Conservation (phyloP, 176 grass and related monocot genomes). For the Rhipidocladum racemiflorum region DNA sequence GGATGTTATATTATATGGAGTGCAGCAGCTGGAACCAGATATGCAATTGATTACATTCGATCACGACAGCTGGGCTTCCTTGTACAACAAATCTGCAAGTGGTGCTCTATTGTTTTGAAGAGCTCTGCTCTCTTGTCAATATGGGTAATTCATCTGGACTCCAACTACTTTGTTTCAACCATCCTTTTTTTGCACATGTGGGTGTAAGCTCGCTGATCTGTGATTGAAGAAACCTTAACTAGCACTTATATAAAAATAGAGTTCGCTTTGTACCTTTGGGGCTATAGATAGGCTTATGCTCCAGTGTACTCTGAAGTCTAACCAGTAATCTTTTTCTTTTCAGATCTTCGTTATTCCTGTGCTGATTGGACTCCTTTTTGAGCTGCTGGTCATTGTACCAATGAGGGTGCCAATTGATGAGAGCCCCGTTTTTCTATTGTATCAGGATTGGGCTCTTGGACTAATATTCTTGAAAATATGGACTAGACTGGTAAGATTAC, state of each 20-base stretch:
- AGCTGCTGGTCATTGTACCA: slow-evolving; percentile 92
- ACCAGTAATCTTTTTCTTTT: slow-evolving; percentile 13
- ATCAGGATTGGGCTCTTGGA: slow-evolving; percentile 98
- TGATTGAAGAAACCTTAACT: neutral
- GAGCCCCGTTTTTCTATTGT: slow-evolving; percentile 91
- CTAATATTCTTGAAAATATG: slow-evolving; percentile 98
- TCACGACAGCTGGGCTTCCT: slow-evolving; percentile 56
- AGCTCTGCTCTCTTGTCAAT: slow-evolving; percentile 78
- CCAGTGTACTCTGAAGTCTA: slow-evolving; percentile 1
- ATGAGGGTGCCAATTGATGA: slow-evolving; percentile 97
- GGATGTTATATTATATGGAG: slow-evolving; percentile 95
- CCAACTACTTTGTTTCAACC: slow-evolving; percentile 11
- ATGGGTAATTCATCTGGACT: slow-evolving; percentile 60
- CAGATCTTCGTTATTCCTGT: slow-evolving; percentile 95
- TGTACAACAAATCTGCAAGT: slow-evolving; percentile 77
- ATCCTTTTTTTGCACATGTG: neutral
- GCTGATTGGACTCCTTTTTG: slow-evolving; percentile 91
- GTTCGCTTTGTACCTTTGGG: neutral
- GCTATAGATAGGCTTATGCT: neutral
- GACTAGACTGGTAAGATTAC: slow-evolving; percentile 74
- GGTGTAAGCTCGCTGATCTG: neutral
- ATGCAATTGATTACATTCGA: slow-evolving; percentile 85
- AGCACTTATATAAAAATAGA: neutral
- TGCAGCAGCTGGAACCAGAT: slow-evolving; percentile 62
- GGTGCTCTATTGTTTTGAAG: slow-evolving; percentile 89